Base-by-base conservation (phyloP, 495 filamentous ascomycete genomes). In the Talaromyces liani region DNA sequence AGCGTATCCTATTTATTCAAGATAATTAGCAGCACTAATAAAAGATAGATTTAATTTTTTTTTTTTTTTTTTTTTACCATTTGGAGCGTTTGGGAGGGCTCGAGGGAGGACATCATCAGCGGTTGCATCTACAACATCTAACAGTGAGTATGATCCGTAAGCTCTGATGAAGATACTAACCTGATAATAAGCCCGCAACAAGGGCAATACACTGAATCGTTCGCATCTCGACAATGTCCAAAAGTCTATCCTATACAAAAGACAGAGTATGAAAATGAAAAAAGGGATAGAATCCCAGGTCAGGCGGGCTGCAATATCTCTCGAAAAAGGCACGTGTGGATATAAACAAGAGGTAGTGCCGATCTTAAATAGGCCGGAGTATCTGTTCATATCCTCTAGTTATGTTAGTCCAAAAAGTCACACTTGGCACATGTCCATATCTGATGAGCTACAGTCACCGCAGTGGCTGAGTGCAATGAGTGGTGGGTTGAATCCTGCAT, bases 41-140 rank as follows among this genome's bases (percentile, higher is more conserved):
- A n/a, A n/a, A n/a, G n/a, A n/a, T n/a, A n/a, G n/a, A n/a, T n/a
- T n/a, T n/a, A n/a, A n/a, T n/a, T n/a, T n/a, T n/a, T n/a, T n/a
- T n/a, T n/a, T n/a, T n/a, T n/a, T n/a, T n/a, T n/a, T n/a, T n/a
- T n/a, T n/a, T n/a, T n/a, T n/a, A n/a, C 72, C 75, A 68, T 78
- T 63, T 0, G 77, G 77, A 16, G 75, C 72, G 60, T 77, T 77
- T 3, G 76, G 72, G 12, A 77, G 63, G 4, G 75, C 75, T 56
- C 64, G 63, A 3, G 54, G 63, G 29, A 62, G 34, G 47, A 61
- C 22, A n/a, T 25, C 7, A 36, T 58, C 31, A 0, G 27, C 55
- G 29, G 27, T 36, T 41, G 36, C 36, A 31, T 31, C 5, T 7
- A 31, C 27, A 18, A 3, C 29, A 4, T 58, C 27, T 58, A 36